phyloP scores from a whole-genome alignment of 768 basidiomycete species.

The Termitomyces bulborhizus region DNA sequence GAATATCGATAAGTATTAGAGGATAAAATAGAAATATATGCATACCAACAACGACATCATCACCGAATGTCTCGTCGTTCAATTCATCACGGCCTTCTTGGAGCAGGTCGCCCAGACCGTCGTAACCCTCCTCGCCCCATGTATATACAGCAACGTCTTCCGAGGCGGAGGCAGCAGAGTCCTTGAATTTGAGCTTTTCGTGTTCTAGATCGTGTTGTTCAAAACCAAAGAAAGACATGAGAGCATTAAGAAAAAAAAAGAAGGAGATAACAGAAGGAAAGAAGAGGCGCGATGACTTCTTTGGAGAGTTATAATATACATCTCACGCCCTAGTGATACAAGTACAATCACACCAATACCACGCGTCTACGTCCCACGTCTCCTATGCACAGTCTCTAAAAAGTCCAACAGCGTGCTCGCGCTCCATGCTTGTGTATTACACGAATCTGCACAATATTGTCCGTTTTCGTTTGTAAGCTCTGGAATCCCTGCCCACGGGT shows the following conservation, averaged over 20 bases:
- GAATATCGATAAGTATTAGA: constrained; percentile 1
- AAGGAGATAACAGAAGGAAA: background rate
- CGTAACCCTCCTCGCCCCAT: constrained; percentile 88
- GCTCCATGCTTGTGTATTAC: constrained; percentile 95
- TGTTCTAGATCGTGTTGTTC: constrained; percentile 56
- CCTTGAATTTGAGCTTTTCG: constrained; percentile 52
- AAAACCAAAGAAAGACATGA: constrained; percentile 84
- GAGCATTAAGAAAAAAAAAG: constrained; percentile 24
- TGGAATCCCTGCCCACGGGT: constrained; percentile 91
- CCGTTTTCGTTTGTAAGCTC: constrained; percentile 90
- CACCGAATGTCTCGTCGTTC: constrained; percentile 97
- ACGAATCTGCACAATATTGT: constrained; percentile 78
- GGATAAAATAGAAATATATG: constrained; percentile 11
- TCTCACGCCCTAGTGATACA: constrained; percentile 10
- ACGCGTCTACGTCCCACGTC: constrained; percentile 7
- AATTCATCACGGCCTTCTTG: constrained; percentile 88
- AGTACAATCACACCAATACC: constrained; percentile 10
- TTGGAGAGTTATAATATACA: constrained; percentile 6
- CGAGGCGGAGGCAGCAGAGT: constrained; percentile 43
- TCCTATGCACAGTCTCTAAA: constrained; percentile 63
- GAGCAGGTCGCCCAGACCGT: constrained; percentile 82
- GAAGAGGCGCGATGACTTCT: background rate
- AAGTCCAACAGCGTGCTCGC: constrained; percentile 90
- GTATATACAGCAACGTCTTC: constrained; percentile 89
- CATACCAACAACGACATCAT: constrained; percentile 64